Percentiles rank a stretch among this genome's conserved stretches.
Evolutionary conservation across 805 yeast species (phyloP).

Genomic region (Zygosaccharomyces rouxii): DNA sequence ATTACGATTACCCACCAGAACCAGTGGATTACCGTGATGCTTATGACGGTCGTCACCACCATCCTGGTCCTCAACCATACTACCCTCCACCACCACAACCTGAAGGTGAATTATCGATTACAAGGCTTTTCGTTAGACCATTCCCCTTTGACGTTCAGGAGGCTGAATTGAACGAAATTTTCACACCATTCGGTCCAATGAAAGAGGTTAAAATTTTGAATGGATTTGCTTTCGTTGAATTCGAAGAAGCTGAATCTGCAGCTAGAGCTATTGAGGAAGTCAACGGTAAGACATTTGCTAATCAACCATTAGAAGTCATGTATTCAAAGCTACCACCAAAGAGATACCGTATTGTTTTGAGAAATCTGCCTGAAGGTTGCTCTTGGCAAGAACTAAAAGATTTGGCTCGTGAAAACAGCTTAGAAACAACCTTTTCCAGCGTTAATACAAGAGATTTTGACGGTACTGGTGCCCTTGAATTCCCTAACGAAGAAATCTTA

Average conservation of each 20-base stretch:
- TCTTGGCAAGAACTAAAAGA: conserved; percentile 91
- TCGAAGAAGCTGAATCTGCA: conserved; percentile 67
- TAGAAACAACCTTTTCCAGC: conserved; percentile 57
- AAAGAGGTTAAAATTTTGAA: conserved; percentile 66
- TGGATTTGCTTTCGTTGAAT: conserved; percentile 89
- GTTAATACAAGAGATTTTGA: conserved; percentile 44
- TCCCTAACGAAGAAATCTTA: conserved; percentile 65
- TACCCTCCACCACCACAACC: conserved; percentile 25
- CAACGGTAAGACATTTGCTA: conserved; percentile 64
- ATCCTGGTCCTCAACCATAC: conserved; percentile 21
- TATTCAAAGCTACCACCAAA: conserved; percentile 53
- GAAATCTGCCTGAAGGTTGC: conserved; percentile 67
- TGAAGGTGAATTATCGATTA: conserved; percentile 39
- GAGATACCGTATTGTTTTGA: conserved; percentile 65
- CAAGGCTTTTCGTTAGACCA: conserved; percentile 58
- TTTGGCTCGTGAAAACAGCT: conserved; percentile 72
- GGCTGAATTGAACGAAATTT: conserved; percentile 65
- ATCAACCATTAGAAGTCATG: conserved; percentile 44
- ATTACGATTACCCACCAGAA: conserved; percentile 15
- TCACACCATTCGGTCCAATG: conserved; percentile 61
- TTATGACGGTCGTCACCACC: conserved; percentile 16
- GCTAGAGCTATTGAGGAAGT: conserved; percentile 68
- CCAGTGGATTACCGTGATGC: conserved; percentile 12
- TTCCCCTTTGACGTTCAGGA: conserved; percentile 50
- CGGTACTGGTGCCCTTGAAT: conserved; percentile 45